Base-by-base conservation (phyloP, 1,284 basidiomycete genomes). In the Ganoderma lucidum region DNA sequence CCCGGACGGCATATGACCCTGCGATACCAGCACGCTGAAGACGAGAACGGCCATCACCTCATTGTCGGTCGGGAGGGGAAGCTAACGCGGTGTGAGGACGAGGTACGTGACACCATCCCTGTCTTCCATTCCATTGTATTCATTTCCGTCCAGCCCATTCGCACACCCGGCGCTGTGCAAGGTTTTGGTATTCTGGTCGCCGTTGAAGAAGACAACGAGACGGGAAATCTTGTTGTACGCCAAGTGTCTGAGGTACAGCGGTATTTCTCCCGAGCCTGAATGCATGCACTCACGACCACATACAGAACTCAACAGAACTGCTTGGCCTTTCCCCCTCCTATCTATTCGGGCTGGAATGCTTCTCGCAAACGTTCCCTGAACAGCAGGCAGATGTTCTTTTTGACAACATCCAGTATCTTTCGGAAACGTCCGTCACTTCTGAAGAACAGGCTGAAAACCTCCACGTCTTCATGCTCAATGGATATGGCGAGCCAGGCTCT, bases 141-240 rank as follows among this genome's bases (percentile, higher is more conserved):
- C 58, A 23, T 56, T 32, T 14, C n/a, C n/a, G 51, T 70, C 12
- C 67, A 91, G 90, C 95, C 95, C 0, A 96, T 97, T 64, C 89
- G 91, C 12, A 91, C 92, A 0, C 95, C 95, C 3, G 95, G 95
- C 2, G 92, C 95, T 0, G 88, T 96, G 0, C 95, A 97, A 81
- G 90, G 90, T 0, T 97, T 94, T 77, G 95, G 95, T 10, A 92
- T 96, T 0, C 84, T 96, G 19, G 86, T 97, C 62, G 93, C 89
- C 0, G 81, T 96, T 1, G 89, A 93, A 71, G 90, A 95, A 75
- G 82, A 88, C 39, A 82, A 86, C 14, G 88, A 92, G 1, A 82
- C 82, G 2, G 90, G 86, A 10, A 83, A 84, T 9, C 80, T 96
- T 39, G 74, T 86, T 2, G 92, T 96, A 19, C 86, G 91, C 12